Conservation (phyloP, 768 basidiomycete species). For the Lactarius vividus region DNA sequence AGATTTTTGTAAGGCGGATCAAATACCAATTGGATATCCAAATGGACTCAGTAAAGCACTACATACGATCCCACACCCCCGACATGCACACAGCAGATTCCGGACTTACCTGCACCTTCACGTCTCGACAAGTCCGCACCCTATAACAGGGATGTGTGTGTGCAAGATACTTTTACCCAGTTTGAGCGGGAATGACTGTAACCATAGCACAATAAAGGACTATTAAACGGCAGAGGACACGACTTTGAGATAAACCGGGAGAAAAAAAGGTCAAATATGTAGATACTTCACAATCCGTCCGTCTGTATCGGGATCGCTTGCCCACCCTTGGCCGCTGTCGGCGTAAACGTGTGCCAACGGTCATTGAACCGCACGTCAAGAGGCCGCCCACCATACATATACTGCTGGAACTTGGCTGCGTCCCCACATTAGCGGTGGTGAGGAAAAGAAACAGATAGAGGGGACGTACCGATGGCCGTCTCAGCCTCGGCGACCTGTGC, state of each 20-base stretch:
- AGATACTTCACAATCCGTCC: slow-evolving; percentile 38
- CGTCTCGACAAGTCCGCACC: neutral
- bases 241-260: neutral
- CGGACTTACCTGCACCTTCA: neutral
- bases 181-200: neutral
- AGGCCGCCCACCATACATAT: slow-evolving; percentile 92
- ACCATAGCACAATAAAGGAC: neutral
- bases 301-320: slow-evolving; percentile 65
- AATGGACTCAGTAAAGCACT: neutral
- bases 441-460: neutral
- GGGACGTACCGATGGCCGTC: slow-evolving; percentile 77
- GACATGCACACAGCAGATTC: neutral
- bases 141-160: neutral
- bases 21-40: neutral
- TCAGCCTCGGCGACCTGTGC: slow-evolving; percentile 84
- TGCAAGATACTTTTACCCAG: neutral
- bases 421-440: slow-evolving; percentile 5
- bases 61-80: neutral
- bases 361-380: slow-evolving; percentile 93
- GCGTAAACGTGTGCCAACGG: slow-evolving; percentile 91
- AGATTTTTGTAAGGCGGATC: neutral
- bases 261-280: neutral
- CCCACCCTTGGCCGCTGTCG: slow-evolving; percentile 85
- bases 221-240: neutral
- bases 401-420: slow-evolving; percentile 86